These are phyloP conservation scores for Blastomyces silverae DNA, from an alignment of 2,329 filamentous ascomycete genomes.

Conservation along the genomic window DNA sequence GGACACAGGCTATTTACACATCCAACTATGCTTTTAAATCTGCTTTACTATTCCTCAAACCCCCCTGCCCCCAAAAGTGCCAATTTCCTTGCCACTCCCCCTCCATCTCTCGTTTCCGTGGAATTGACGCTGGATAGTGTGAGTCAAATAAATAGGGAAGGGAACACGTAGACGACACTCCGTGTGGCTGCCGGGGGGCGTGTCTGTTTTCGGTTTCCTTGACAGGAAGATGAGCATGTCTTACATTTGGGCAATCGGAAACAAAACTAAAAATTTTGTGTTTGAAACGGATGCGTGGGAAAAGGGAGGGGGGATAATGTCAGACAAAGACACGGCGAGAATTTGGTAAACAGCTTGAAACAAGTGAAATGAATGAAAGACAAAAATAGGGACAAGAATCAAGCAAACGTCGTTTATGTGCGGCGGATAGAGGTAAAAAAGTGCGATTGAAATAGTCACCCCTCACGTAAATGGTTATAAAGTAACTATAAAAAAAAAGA, in stretches of 20 bases:
- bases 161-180: not conserved
- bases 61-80: not conserved
- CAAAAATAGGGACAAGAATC: not conserved
- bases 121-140: not conserved
- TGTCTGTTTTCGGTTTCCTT: not conserved
- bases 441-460: not conserved
- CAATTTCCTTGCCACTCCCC: not conserved
- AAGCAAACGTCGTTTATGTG: not conserved
- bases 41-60: not conserved
- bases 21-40: not conserved
- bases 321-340: not conserved
- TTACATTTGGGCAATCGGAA: not conserved
- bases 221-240: not conserved
- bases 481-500: no score
- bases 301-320: not conserved
- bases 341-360: not conserved
- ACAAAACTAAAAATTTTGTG: not conserved
- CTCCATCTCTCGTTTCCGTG: not conserved
- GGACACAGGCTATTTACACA: conserved; percentile 3
- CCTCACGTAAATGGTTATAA: not conserved
- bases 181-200: not conserved
- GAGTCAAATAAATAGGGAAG: not conserved
- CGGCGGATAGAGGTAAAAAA: not conserved
- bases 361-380: not conserved
- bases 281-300: not conserved